phyloP scores from a whole-genome alignment of 2,329 filamentous ascomycete genomes.

The Monosporascus sp. region DNA sequence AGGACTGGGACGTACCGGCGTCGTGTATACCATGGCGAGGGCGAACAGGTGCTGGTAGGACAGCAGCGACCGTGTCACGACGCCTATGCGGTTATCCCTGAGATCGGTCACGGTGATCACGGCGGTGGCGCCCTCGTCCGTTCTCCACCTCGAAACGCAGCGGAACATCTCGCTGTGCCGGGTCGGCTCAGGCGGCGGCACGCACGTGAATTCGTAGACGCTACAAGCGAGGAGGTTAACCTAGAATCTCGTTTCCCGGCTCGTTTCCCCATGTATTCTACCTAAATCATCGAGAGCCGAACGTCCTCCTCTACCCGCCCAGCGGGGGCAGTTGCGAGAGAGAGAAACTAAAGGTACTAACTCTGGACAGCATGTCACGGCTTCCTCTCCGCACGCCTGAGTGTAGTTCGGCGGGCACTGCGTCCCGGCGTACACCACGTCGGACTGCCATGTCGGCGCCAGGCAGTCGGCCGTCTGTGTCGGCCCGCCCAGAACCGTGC shows the following conservation, averaged over 20 bases:
- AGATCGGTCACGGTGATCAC: conserved; percentile 8
- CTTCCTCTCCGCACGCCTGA: conserved; percentile 10
- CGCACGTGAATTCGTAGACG: conserved; percentile 9
- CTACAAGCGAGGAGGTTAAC: neutral
- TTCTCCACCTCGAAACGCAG: conserved; percentile 7
- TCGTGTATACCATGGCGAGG: conserved; percentile 13
- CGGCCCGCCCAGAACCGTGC: conserved; percentile 18
- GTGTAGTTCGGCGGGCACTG: conserved; percentile 18
- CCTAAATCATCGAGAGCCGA: no score
- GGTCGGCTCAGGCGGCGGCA: neutral
- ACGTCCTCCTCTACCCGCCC: neutral
- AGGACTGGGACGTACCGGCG: conserved; percentile 8
- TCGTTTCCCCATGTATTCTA: no score
- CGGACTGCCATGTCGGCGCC: conserved; percentile 11
- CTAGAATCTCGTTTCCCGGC: no score
- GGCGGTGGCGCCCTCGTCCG: neutral
- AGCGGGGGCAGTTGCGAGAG: neutral
- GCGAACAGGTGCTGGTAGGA: conserved; percentile 10
- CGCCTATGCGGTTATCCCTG: neutral
- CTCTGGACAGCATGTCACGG: conserved; percentile 19
- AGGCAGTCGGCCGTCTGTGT: conserved; percentile 18
- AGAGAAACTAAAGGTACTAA: conserved; percentile 3
- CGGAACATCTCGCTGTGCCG: conserved; percentile 11
- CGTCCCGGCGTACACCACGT: conserved; percentile 11
- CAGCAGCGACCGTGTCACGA: neutral